These are phyloP conservation scores for Lasiodiplodia theobromae DNA, from an alignment of 2,329 filamentous ascomycete species.

Conservation along the genomic window DNA sequence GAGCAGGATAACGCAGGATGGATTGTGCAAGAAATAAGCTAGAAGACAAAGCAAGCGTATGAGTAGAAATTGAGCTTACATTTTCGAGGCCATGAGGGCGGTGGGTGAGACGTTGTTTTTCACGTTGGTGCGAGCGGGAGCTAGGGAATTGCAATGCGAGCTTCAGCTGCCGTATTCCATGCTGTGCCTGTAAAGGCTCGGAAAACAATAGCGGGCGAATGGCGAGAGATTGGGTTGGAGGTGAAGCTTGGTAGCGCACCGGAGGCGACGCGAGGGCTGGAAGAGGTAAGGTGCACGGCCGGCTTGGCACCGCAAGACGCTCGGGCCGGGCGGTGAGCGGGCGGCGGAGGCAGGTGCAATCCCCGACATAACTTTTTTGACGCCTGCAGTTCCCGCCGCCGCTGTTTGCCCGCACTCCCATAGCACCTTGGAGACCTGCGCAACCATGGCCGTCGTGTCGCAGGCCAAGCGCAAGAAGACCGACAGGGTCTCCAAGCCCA, in stretches of 20 bases:
- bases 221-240: neutral
- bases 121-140: neutral
- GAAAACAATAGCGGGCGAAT: neutral
- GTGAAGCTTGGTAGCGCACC: constrained; percentile 5
- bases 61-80: constrained; percentile 51
- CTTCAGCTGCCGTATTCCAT: neutral
- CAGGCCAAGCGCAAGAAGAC: constrained; percentile 45
- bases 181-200: neutral
- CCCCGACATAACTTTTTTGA: constrained; percentile 30
- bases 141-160: neutral
- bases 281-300: constrained; percentile 6
- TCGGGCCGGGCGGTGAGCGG: constrained; percentile 21
- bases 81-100: constrained; percentile 61
- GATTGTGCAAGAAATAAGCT: neutral
- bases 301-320: neutral
- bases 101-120: neutral
- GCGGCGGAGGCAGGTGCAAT: constrained; percentile 15
- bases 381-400: neutral
- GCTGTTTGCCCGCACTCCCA: neutral
- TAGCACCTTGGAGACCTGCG: constrained; percentile 8
- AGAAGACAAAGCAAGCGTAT: neutral
- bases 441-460: constrained; percentile 53
- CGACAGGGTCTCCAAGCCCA: constrained; percentile 69
- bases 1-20: neutral
- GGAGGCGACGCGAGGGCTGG: neutral